Base-by-base conservation (phyloP, 495 filamentous ascomycete species). In the Podospora anserina region DNA sequence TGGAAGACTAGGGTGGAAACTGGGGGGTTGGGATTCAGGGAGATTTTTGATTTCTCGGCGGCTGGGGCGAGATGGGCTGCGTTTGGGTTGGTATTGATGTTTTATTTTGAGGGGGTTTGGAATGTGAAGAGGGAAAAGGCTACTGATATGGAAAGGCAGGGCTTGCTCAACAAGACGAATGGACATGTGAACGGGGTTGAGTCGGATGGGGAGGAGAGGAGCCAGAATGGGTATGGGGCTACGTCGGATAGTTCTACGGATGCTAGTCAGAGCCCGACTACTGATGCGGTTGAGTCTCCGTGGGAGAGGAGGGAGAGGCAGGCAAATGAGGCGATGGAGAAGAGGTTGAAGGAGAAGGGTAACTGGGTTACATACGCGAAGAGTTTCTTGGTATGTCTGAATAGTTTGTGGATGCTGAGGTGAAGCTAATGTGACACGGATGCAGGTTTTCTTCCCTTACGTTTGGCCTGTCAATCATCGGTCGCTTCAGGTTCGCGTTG, bases 311-410 rank as follows among this genome's bases (percentile, higher is more conserved):
- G 83, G 61, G 77, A 85, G 66, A 76, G 81, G 55, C 78, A 85
- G 67, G 82, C 82, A 9, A 76, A 80, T 28, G 82, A 86, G 70
- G 74, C 76, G 61, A 84, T 88, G 77, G 79, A 84, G 65, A 87
- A 89, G 69, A 79, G 85, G 27, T 77, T 89, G 19, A 83, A 85
- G 69, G 82, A 86, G 66, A 83, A 87, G 68, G 88, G 88, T 1
- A 89, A 85, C 69, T 90, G 88, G 87, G 82, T 86, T 66, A 83
- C 82, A 16, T 90, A 90, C 69, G 83, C 83, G 27, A 89, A 87
- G 71, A 85, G 86, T 63, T 89, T 88, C 72, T 66, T 81, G 69
- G 85, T 88, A 76, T 72, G 84, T 68, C 5, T 18, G 19, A 62
- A 62, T 73, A 3, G 15, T 6, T 19, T 11, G 3, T 55, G 13